Evolutionary conservation across 2,329 filamentous ascomycete species (phyloP).

Genomic region (Epichloe bromicola): DNA sequence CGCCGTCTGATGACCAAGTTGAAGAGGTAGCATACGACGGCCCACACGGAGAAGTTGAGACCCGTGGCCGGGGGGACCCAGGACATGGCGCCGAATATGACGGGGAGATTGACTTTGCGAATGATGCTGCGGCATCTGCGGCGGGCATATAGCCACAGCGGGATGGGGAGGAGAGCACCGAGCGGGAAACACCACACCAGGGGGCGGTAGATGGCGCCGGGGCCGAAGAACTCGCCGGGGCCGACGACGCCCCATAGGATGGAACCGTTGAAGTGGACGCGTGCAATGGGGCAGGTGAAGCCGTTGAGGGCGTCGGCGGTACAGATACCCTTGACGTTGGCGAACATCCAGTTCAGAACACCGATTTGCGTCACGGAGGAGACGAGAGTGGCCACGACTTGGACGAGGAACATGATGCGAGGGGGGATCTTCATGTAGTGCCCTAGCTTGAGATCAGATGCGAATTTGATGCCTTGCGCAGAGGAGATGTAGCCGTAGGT

Average conservation of each 20-base stretch:
- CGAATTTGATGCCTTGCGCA: constrained; percentile 80
- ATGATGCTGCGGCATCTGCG: constrained; percentile 48
- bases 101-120: constrained; percentile 67
- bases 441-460: constrained; percentile 73
- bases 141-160: constrained; percentile 58
- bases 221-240: constrained; percentile 69
- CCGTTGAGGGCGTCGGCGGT: constrained; percentile 70
- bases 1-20: constrained; percentile 62
- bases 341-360: constrained; percentile 85
- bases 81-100: constrained; percentile 67
- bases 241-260: constrained; percentile 86
- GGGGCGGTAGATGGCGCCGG: constrained; percentile 57
- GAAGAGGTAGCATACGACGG: constrained; percentile 72
- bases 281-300: constrained; percentile 76
- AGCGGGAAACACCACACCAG: constrained; percentile 74
- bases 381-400: constrained; percentile 62
- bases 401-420: constrained; percentile 64
- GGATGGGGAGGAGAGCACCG: constrained; percentile 60
- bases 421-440: constrained; percentile 88
- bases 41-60: constrained; percentile 82
- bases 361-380: constrained; percentile 71
- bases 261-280: constrained; percentile 81
- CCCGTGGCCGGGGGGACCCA: constrained; percentile 84
- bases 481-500: constrained; percentile 86
- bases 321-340: constrained; percentile 63